These are phyloP conservation scores for Cyclotella sp. DNA, from an alignment of 108 stramenopile species.

Conservation along the genomic window DNA sequence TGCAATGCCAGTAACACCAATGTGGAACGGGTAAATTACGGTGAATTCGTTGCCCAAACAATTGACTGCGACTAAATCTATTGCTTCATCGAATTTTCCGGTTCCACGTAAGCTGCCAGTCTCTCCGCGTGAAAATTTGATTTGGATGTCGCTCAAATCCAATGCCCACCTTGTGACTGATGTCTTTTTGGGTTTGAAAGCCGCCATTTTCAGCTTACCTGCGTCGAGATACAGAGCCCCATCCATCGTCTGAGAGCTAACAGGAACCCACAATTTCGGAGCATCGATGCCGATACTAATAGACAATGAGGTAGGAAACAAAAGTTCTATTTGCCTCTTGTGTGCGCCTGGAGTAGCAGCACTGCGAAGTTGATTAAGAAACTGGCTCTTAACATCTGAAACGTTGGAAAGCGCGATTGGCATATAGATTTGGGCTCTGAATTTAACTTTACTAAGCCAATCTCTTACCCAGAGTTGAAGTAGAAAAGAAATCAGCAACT, in stretches of 20 bases:
- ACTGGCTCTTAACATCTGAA: constrained; percentile 54
- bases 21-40: constrained; percentile 70
- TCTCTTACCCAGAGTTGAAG: constrained; percentile 25
- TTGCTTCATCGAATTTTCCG: constrained; percentile 2
- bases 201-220: constrained; percentile 58
- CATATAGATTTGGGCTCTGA: neutral
- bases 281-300: constrained; percentile 70
- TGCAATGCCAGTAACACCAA: constrained; percentile 34
- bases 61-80: constrained; percentile 29
- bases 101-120: neutral
- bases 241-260: constrained; percentile 48
- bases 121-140: constrained; percentile 52
- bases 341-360: constrained; percentile 82
- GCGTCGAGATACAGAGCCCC: constrained; percentile 76
- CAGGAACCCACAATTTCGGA: constrained; percentile 81
- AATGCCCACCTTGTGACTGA: constrained; percentile 54
- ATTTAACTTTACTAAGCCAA: neutral
- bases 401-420: neutral
- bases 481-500: constrained; percentile 68
- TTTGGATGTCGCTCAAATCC: constrained; percentile 62
- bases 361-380: constrained; percentile 65
- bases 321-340: constrained; percentile 72
- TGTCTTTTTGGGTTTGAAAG: constrained; percentile 49
- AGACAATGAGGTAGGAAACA: constrained; percentile 65
- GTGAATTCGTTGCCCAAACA: constrained; percentile 26